Percentiles rank a stretch among this genome's conserved stretches.
These are phyloP conservation scores for Chimonanthus salicifolius DNA, from an alignment of 164 flowering plant species.

Conservation along the genomic window DNA sequence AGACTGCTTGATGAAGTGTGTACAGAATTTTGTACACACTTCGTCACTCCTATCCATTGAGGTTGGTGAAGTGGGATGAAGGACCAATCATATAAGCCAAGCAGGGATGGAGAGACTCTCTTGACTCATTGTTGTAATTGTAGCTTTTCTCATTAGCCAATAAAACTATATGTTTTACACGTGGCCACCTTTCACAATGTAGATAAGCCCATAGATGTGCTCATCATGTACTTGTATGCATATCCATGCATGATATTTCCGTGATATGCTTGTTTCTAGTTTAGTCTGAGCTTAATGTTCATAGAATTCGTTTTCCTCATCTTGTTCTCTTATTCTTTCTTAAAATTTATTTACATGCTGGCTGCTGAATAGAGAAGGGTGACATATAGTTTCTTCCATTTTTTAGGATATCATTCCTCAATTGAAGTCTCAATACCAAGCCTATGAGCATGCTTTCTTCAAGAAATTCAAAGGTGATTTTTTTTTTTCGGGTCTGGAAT, in stretches of 20 bases:
- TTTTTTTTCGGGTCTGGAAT: not conserved
- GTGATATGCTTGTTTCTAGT: not conserved
- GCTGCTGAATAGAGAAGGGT: not conserved
- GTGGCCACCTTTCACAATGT: too few species aligned
- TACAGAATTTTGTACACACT: too few species aligned
- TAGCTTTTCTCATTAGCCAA: too few species aligned
- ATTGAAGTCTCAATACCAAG: constrained; percentile 32
- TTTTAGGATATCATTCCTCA: constrained; percentile 52
- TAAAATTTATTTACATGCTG: not conserved
- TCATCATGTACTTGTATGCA: not conserved
- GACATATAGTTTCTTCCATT: constrained; percentile 4
- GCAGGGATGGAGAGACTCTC: too few species aligned
- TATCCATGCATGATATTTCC: not conserved
- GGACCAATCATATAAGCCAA: too few species aligned
- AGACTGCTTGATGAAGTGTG: too few species aligned
- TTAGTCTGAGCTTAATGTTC: not conserved
- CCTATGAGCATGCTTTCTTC: constrained; percentile 65
- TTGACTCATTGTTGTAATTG: too few species aligned
- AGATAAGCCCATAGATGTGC: too few species aligned
- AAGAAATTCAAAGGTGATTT: constrained; percentile 57
- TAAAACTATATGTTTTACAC: too few species aligned
- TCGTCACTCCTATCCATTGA: too few species aligned
- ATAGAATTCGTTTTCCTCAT: not conserved
- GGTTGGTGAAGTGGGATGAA: too few species aligned
- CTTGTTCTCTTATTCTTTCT: not conserved